Evolutionary conservation across 495 filamentous ascomycete species (phyloP), one percentile per base, ranked within the genome.

Genomic region (Penicillium macrosclerotiorum): DNA sequence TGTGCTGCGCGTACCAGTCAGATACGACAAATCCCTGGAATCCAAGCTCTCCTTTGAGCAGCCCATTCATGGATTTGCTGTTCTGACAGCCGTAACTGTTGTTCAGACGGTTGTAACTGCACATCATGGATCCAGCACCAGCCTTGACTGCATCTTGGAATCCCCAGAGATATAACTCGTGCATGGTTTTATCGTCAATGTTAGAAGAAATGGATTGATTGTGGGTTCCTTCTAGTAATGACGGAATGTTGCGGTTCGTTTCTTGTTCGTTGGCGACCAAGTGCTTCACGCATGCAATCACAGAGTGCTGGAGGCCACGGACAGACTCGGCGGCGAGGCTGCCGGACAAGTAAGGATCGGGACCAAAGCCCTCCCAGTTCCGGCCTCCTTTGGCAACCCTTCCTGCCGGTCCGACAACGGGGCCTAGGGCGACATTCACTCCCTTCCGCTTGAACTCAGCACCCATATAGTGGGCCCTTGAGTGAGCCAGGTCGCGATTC

Each of bases 21-120:
- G 81, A 86, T 72, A 91, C 83, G 2, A 96, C 82, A 40, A 92
- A 96, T 0, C 91, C 91, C 44, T 92, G 90, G 63, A 96, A 96
- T 7, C 90, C 91, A 6, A 96, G 68, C 63, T 96, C 91, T 50
- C 91, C 87, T 62, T 94, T 94, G 13, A 96, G 66, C 3, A 95
- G 78, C 7, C 89, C 85, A 59, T 95, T 96, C 44, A 96, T 62
- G n/a, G 94, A 62, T 59, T 90, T 90, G 60, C 86, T 90, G 64
- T 94, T 96, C 19, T 86, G 83, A 55, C 91, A 96, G 2, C 88
- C 79, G 82, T 79, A 86, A 75, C 58, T 78, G 19, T 72, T 69
- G 45, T 87, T 85, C 49, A 85, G 49, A 61, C 78, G 81, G 64
- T 88, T 81, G 46, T 82, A 82, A 6, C 66, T 71, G 60, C 79